These are phyloP conservation scores for Leptomonas seymouri DNA, from an alignment of 208 protist species.

Conservation along the genomic window DNA sequence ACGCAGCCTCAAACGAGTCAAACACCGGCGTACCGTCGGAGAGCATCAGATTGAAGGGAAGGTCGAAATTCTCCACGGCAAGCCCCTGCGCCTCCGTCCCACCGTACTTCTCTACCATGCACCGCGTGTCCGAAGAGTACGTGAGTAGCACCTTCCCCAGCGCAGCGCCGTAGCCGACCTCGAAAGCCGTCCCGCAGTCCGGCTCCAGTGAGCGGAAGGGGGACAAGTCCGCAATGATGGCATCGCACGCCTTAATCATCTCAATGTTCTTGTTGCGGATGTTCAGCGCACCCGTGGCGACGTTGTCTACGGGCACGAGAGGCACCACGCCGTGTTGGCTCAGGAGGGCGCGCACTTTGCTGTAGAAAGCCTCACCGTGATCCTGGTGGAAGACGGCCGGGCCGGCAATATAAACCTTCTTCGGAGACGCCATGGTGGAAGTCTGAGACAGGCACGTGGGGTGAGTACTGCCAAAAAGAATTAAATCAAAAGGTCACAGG, in stretches of 20 bases:
- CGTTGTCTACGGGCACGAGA: conserved; percentile 69
- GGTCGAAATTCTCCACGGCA: conserved; percentile 64
- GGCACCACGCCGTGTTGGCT: conserved; percentile 40
- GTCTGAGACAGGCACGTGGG: background rate
- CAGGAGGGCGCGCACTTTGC: conserved; percentile 50
- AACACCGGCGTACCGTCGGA: conserved; percentile 59
- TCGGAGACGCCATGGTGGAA: conserved; percentile 20
- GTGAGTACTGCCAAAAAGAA: no score
- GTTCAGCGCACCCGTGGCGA: conserved; percentile 39
- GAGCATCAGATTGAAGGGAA: conserved; percentile 88
- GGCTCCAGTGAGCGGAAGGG: conserved; percentile 81
- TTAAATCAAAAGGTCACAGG: no score
- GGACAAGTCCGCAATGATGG: conserved; percentile 84
- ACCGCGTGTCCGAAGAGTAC: conserved; percentile 57
- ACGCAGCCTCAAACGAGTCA: conserved; percentile 70
- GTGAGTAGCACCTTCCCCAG: conserved; percentile 67
- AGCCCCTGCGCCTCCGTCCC: conserved; percentile 49
- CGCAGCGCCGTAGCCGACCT: conserved; percentile 81
- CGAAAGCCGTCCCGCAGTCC: conserved; percentile 80
- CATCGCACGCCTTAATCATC: conserved; percentile 73
- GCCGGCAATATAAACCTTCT: conserved; percentile 83
- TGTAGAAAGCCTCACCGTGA: conserved; percentile 59
- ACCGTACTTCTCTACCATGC: conserved; percentile 73
- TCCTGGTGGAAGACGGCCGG: conserved; percentile 78
- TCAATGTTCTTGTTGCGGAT: conserved; percentile 82